Evolutionary conservation across 1,284 basidiomycete species (phyloP).

Genomic region (Irpex rosettiformis): DNA sequence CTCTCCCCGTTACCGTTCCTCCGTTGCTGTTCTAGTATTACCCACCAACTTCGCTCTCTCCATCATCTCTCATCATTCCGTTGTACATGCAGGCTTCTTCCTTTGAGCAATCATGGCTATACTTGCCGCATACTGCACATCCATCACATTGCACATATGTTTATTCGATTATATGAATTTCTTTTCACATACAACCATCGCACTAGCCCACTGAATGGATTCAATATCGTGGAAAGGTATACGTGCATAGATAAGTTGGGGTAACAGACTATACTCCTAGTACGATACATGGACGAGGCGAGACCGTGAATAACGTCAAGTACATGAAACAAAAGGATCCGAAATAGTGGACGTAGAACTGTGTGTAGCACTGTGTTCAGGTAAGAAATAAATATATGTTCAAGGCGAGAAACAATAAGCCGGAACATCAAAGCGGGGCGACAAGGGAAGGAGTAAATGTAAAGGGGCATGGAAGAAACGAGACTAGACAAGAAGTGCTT

Average conservation of each 20-base stretch:
- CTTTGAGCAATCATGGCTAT: constrained; percentile 32
- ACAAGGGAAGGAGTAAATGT: background rate
- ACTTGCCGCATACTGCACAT: constrained; percentile 19
- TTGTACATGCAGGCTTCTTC: constrained; percentile 32
- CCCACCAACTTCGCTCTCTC: constrained; percentile 12
- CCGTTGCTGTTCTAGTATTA: constrained; percentile 12
- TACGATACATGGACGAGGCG: background rate
- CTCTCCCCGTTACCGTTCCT: constrained; percentile 1
- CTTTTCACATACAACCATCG: background rate
- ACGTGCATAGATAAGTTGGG: background rate
- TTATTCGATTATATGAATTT: constrained; percentile 29
- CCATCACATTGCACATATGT: constrained; percentile 27
- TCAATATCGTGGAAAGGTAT: background rate
- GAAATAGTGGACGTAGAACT: background rate
- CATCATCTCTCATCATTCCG: constrained; percentile 24
- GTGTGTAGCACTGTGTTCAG: too few species aligned
- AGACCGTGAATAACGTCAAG: background rate
- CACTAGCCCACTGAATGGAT: background rate
- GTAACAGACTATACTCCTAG: background rate
- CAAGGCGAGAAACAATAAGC: background rate
- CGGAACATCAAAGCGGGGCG: background rate
- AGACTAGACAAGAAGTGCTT: constrained; percentile 39
- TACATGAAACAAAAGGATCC: background rate
- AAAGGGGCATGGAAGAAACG: background rate
- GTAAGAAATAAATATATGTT: background rate